These are phyloP conservation scores for Arxiozyma heterogenica DNA, from an alignment of 1,139 yeast genomes.

Conservation along the genomic window DNA sequence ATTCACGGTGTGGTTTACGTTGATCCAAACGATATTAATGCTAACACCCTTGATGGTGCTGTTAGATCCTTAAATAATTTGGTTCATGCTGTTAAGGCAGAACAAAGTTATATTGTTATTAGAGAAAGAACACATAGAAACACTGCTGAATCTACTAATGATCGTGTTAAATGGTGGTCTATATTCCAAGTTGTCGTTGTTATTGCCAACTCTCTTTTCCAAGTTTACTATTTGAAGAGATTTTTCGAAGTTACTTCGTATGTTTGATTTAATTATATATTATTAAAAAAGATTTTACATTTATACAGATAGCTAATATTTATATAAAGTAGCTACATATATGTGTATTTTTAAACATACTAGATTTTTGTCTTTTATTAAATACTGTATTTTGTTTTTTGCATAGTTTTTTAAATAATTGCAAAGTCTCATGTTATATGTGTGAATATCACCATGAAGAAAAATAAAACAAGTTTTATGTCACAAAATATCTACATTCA, in stretches of 20 bases:
- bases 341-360: background rate
- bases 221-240: slow-evolving; percentile 84
- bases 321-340: too few species aligned
- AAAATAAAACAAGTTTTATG: too few species aligned
- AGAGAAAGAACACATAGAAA: slow-evolving; percentile 97
- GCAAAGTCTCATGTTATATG: too few species aligned
- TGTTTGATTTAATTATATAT: slow-evolving; percentile 31
- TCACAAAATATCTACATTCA: too few species aligned
- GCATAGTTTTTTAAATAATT: too few species aligned
- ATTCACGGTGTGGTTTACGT: slow-evolving; percentile 88
- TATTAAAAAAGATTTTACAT: background rate
- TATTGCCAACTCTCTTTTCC: slow-evolving; percentile 79
- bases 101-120: slow-evolving; percentile 84
- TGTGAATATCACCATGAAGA: too few species aligned
- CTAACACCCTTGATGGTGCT: slow-evolving; percentile 78
- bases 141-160: slow-evolving; percentile 95
- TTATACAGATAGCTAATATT: background rate
- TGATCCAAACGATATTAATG: slow-evolving; percentile 73
- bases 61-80: slow-evolving; percentile 67
- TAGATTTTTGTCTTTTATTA: background rate
- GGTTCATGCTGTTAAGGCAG: slow-evolving; percentile 82
- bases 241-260: slow-evolving; percentile 92
- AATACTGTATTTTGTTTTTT: too few species aligned
- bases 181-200: slow-evolving; percentile 83
- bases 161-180: slow-evolving; percentile 98